Percentiles rank a stretch among this genome's conserved stretches.
These are phyloP conservation scores for Cucurbita pepo DNA, from an alignment of 306 rosid species.

Conservation along the genomic window DNA sequence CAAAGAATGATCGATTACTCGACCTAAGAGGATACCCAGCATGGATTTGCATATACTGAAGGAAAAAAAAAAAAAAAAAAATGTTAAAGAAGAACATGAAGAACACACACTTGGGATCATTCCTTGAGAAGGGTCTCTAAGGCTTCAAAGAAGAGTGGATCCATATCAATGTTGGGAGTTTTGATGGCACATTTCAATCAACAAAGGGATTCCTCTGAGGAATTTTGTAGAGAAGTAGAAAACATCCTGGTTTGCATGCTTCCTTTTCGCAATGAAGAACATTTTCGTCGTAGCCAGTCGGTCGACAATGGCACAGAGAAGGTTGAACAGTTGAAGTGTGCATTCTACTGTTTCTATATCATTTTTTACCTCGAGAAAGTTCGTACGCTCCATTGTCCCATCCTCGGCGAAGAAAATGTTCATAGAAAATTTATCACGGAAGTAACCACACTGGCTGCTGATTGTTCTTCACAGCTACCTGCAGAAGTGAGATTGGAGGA, in stretches of 20 bases:
- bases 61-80: conserved; percentile 15
- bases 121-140: no score
- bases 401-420: conserved; percentile 77
- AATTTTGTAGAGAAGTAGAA: conserved; percentile 82
- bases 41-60: no score
- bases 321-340: background rate
- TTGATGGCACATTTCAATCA: no score
- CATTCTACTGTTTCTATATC: background rate
- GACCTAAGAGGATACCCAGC: no score
- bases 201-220: conserved; percentile 53
- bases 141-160: no score
- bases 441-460: conserved; percentile 94
- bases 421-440: conserved; percentile 54
- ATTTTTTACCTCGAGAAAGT: conserved; percentile 59
- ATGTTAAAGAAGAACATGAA: no score
- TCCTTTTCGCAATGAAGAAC: conserved; percentile 89
- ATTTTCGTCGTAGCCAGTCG: conserved; percentile 53
- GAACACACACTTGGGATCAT: no score
- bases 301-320: conserved; percentile 27
- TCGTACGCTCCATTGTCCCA: conserved; percentile 88
- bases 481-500: conserved; percentile 79
- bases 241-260: conserved; percentile 84
- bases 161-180: no score
- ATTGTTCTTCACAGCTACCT: conserved; percentile 79
- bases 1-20: no score